Evolutionary conservation across 1,139 yeast genomes (phyloP).

Genomic region (Lodderomyces pseudojiufengensis): DNA sequence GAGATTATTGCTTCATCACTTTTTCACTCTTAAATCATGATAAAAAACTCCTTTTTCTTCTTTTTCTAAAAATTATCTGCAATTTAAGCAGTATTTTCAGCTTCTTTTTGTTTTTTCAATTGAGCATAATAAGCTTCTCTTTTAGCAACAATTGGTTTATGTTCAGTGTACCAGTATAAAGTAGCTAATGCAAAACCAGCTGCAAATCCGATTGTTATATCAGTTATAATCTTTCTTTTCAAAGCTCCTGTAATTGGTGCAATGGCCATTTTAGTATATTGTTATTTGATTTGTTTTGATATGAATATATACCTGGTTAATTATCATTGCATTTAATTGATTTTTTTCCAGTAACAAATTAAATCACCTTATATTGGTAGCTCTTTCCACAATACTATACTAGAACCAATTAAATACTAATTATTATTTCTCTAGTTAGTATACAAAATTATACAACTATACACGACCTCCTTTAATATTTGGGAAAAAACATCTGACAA

Average conservation of each 20-base stretch:
- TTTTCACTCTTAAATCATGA: neutral
- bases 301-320: neutral
- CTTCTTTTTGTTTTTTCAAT: conserved; percentile 68
- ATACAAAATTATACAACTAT: neutral
- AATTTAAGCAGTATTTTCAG: conserved; percentile 46
- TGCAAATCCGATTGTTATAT: conserved; percentile 64
- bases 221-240: conserved; percentile 78
- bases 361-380: conserved; percentile 1
- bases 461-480: neutral
- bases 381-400: neutral
- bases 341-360: too few species aligned
- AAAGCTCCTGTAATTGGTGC: conserved; percentile 89
- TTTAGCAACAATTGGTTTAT: conserved; percentile 63
- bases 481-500: neutral
- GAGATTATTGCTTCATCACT: neutral
- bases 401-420: neutral
- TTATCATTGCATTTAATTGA: too few species aligned
- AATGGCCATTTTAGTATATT: conserved; percentile 54
- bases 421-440: neutral
- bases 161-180: conserved; percentile 42
- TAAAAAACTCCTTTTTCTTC: neutral
- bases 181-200: conserved; percentile 36
- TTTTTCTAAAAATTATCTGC: too few species aligned
- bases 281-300: neutral
- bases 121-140: conserved; percentile 87